Percentiles rank a stretch among this genome's conserved stretches.
phyloP scores from a whole-genome alignment of 1,139 yeast species.

The Yarrowia galli region DNA sequence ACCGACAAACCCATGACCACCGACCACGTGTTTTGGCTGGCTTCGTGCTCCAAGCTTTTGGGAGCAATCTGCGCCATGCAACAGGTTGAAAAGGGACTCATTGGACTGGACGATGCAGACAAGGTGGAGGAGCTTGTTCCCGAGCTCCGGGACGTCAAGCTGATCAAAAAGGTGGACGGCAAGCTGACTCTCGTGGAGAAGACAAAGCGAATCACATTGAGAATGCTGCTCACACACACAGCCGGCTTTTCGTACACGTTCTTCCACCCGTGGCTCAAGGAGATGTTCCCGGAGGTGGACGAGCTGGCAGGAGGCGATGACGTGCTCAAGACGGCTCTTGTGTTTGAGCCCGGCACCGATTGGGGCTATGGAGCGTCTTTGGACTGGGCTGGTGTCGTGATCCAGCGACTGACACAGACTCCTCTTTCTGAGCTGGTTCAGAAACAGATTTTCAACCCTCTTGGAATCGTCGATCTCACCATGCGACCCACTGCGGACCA shows the following conservation, averaged over 20 bases:
- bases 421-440: slow-evolving; percentile 11
- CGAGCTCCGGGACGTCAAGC: slow-evolving; percentile 54
- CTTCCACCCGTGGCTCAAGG: slow-evolving; percentile 47
- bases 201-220: slow-evolving; percentile 54
- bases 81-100: slow-evolving; percentile 56
- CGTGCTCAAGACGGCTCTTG: slow-evolving; percentile 52
- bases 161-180: slow-evolving; percentile 52
- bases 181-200: slow-evolving; percentile 50
- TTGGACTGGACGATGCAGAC: slow-evolving; percentile 54
- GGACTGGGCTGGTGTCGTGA: slow-evolving; percentile 62
- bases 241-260: slow-evolving; percentile 46
- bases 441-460: slow-evolving; percentile 18
- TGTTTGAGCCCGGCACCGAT: slow-evolving; percentile 61
- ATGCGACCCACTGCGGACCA: background rate
- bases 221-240: slow-evolving; percentile 60
- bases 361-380: slow-evolving; percentile 61
- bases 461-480: slow-evolving; percentile 18
- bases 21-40: slow-evolving; percentile 54
- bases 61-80: slow-evolving; percentile 59
- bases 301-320: slow-evolving; percentile 42
- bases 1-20: slow-evolving; percentile 44
- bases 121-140: slow-evolving; percentile 53
- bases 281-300: slow-evolving; percentile 40
- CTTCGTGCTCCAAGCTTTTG: slow-evolving; percentile 60
- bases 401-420: slow-evolving; percentile 44